These are phyloP conservation scores for Blastocystis sp. DNA, from an alignment of 352 stramenopile species.

Conservation along the genomic window DNA sequence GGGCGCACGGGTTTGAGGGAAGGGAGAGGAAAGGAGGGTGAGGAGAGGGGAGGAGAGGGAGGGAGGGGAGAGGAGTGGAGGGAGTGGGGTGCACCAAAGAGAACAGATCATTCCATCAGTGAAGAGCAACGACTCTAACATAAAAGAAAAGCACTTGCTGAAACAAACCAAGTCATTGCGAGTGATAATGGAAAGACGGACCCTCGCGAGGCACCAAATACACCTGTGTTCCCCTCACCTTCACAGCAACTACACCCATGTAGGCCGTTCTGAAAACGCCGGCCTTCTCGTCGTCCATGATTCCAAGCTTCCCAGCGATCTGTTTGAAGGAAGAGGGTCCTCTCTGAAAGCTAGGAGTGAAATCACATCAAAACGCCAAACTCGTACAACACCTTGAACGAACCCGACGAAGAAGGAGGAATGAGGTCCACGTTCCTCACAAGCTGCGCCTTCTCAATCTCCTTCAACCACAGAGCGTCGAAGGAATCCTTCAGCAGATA, in stretches of 20 bases:
- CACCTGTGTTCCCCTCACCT: slow-evolving; percentile 41
- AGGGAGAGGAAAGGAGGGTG: neutral
- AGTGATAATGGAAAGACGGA: slow-evolving; percentile 64
- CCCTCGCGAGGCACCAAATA: slow-evolving; percentile 69
- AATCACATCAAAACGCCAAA: neutral
- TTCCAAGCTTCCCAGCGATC: slow-evolving; percentile 78
- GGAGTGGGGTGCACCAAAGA: too few species aligned
- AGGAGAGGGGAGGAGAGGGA: neutral
- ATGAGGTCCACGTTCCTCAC: neutral
- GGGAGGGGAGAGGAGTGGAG: too few species aligned
- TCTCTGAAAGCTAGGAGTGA: slow-evolving; percentile 77
- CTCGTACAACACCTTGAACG: neutral
- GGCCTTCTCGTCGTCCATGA: slow-evolving; percentile 84
- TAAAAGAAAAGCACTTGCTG: too few species aligned
- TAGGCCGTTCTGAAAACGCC: slow-evolving; percentile 83
- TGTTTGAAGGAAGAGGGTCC: slow-evolving; percentile 75
- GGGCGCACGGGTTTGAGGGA: neutral
- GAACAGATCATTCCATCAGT: too few species aligned
- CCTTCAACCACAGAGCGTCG: slow-evolving; percentile 72
- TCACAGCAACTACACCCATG: slow-evolving; percentile 81
- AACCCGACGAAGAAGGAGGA: neutral
- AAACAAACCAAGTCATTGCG: neutral
- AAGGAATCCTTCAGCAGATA: slow-evolving; percentile 79
- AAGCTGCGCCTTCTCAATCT: slow-evolving; percentile 15
- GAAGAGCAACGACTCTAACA: too few species aligned